Evolutionary conservation across 352 stramenopile genomes (phyloP).

Genomic region (Phytopythium boreale): DNA sequence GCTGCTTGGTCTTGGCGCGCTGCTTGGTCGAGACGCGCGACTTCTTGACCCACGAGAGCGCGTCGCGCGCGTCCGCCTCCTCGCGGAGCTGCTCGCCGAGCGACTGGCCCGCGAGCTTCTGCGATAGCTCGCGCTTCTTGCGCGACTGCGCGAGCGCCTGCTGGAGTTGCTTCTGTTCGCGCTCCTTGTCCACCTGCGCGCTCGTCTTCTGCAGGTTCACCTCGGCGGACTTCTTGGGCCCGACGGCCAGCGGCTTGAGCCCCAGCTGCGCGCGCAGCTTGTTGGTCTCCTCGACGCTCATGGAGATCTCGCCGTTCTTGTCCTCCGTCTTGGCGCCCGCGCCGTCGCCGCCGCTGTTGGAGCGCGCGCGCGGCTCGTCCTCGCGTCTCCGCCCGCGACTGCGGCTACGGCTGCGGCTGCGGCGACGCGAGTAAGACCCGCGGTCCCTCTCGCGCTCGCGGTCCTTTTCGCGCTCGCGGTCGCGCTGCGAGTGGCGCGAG

Average conservation of each 20-base stretch:
- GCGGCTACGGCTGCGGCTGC: constrained; percentile 23
- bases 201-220: constrained; percentile 70
- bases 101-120: constrained; percentile 68
- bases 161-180: constrained; percentile 43
- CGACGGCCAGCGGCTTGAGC: constrained; percentile 66
- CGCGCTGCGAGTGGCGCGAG: constrained; percentile 12
- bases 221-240: constrained; percentile 35
- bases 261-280: constrained; percentile 61
- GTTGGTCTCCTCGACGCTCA: constrained; percentile 86
- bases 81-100: constrained; percentile 67
- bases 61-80: constrained; percentile 16
- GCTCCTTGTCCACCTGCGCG: constrained; percentile 48
- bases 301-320: constrained; percentile 77
- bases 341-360: neutral
- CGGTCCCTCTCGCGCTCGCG: neutral
- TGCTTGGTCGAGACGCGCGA: constrained; percentile 14
- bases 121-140: constrained; percentile 63
- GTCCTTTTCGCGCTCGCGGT: constrained; percentile 16
- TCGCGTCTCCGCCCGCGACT: constrained; percentile 8
- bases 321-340: constrained; percentile 28
- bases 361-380: constrained; percentile 7
- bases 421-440: constrained; percentile 20
- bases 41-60: constrained; percentile 77
- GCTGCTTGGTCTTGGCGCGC: constrained; percentile 14
- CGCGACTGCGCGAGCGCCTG: constrained; percentile 61